phyloP scores from a whole-genome alignment of 352 stramenopile species.

The Phytophthora citricola region DNA sequence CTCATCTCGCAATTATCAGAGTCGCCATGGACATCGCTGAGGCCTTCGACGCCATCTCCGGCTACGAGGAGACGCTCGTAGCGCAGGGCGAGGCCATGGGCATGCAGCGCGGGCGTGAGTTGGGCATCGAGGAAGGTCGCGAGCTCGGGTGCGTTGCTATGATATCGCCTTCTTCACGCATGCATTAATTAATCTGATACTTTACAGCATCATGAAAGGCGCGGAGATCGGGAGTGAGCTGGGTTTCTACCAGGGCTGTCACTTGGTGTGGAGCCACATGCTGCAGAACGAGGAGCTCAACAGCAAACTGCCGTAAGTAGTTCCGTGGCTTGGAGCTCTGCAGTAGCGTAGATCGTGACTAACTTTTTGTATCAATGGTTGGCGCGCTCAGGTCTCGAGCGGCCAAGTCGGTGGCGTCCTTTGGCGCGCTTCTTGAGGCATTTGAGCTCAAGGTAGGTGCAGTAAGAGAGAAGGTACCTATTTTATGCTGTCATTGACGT shows the following conservation, averaged over 20 bases:
- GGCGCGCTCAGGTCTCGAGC: constrained; percentile 44
- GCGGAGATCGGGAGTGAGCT: constrained; percentile 84
- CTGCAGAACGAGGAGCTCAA: constrained; percentile 43
- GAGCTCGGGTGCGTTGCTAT: constrained; percentile 63
- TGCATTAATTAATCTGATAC: not conserved
- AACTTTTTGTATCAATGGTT: constrained; percentile 1
- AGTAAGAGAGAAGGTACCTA: not conserved
- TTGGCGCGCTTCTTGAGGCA: constrained; percentile 55
- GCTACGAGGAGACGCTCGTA: constrained; percentile 74
- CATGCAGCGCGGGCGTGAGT: constrained; percentile 55
- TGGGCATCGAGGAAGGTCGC: constrained; percentile 78
- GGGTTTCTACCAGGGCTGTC: constrained; percentile 86
- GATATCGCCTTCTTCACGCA: not conserved
- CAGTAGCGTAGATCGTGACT: not conserved
- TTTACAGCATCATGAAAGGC: constrained; percentile 74
- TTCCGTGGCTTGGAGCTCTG: not conserved
- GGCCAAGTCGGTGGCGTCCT: constrained; percentile 65
- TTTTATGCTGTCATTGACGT: too few species aligned
- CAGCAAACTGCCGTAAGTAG: constrained; percentile 54
- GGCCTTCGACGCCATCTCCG: constrained; percentile 77
- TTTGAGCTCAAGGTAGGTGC: constrained; percentile 73
- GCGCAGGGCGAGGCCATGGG: constrained; percentile 73
- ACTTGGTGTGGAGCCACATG: constrained; percentile 72
- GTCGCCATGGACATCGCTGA: constrained; percentile 67
- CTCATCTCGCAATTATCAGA: constrained; percentile 1